phyloP scores from a whole-genome alignment of 1,284 basidiomycete species.

The Ceratobasidium papillatum region DNA sequence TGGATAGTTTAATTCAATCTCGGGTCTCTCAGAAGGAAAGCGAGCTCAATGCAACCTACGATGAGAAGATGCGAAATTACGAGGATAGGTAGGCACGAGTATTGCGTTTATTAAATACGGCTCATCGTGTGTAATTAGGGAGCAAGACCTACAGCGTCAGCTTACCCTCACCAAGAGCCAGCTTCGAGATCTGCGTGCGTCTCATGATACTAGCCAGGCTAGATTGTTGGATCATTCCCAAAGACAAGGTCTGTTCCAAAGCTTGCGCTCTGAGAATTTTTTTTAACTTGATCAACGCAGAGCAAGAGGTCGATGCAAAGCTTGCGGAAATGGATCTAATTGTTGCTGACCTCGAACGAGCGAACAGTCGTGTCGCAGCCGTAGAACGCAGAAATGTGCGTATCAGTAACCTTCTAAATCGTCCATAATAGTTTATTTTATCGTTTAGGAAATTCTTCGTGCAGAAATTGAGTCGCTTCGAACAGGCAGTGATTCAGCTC shows the following conservation, averaged over 20 bases:
- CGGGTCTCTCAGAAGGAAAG: constrained; percentile 90
- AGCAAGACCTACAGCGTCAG: constrained; percentile 90
- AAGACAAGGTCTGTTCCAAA: constrained; percentile 70
- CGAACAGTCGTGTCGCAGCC: constrained; percentile 89
- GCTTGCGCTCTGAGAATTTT: constrained; percentile 41
- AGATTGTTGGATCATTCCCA: constrained; percentile 89
- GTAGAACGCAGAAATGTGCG: constrained; percentile 91
- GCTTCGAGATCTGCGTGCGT: constrained; percentile 86
- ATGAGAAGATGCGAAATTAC: constrained; percentile 93
- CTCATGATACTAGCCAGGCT: constrained; percentile 91
- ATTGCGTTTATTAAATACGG: neutral
- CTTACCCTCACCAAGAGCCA: constrained; percentile 86
- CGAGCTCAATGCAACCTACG: constrained; percentile 94
- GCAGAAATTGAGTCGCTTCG: constrained; percentile 92
- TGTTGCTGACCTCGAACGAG: constrained; percentile 89
- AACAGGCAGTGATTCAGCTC: constrained; percentile 78
- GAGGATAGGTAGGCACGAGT: constrained; percentile 77
- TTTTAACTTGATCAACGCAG: constrained; percentile 56
- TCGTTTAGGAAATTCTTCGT: constrained; percentile 82
- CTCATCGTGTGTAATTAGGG: constrained; percentile 59
- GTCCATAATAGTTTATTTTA: neutral
- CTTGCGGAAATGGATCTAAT: constrained; percentile 93
- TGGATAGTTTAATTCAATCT: constrained; percentile 90
- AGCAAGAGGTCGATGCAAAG: constrained; percentile 88
- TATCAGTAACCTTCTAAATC: constrained; percentile 17